Evolutionary conservation across 2,329 filamentous ascomycete species (phyloP), one percentile per base, ranked within the genome.

Genomic region (Scytalidium sp.): DNA sequence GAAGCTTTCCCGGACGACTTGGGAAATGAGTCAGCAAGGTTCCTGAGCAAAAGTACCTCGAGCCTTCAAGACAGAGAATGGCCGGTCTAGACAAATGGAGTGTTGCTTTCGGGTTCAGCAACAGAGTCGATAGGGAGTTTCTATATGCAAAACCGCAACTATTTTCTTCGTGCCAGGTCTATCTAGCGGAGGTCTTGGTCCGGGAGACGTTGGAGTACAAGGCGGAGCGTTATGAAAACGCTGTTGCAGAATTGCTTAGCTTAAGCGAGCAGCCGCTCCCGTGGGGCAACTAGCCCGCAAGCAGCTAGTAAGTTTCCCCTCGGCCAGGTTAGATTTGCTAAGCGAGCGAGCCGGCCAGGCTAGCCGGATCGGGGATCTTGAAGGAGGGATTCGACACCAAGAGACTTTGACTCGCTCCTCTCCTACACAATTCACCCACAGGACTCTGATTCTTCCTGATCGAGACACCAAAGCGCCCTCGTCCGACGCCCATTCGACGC

Each of bases 151-250:
- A n/a, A n/a, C n/a, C n/a, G n/a, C n/a, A n/a, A n/a, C n/a, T n/a
- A n/a, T n/a, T n/a, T n/a, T n/a, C n/a, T n/a, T n/a, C n/a, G n/a
- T n/a, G n/a, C n/a, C n/a, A n/a, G n/a, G n/a, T n/a, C n/a, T n/a
- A n/a, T n/a, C n/a, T n/a, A n/a, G n/a, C n/a, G n/a, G n/a, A n/a
- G n/a, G n/a, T n/a, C n/a, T n/a, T n/a, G n/a, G n/a, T n/a, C n/a
- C n/a, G n/a, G n/a, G n/a, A n/a, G 49, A 11, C 10, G 22, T 19
- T 27, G 43, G 44, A 19, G 50, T 49, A 29, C 47, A 43, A 19
- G 42, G 45, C 27, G 40, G 29, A 46, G 39, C 20, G 15, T 51
- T 32, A 22, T 46, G 45, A 36, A 36, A 36, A 36, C 32, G 32
- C 13, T 36, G 32, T 15, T 36, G 32, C 32, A 36, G 32, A 36